Evolutionary conservation across 2,329 filamentous ascomycete species (phyloP).

Genomic region (Ceratocystis papillata): DNA sequence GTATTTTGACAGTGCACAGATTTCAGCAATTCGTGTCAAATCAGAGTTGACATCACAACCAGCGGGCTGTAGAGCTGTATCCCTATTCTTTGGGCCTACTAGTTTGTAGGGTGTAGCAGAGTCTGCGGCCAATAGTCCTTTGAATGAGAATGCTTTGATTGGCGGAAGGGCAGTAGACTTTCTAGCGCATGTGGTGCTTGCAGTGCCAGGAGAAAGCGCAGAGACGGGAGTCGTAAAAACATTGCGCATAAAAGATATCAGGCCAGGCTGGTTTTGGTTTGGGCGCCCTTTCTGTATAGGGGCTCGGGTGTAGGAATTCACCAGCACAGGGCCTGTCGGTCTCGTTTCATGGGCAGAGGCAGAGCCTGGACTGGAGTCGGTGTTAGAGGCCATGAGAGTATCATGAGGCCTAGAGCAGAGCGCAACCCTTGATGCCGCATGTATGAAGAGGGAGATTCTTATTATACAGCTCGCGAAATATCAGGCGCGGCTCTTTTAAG

Average conservation of each 20-base stretch:
- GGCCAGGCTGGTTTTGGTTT: neutral
- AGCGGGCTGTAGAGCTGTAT: conserved; percentile 33
- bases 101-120: neutral
- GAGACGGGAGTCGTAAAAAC: neutral
- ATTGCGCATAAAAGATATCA: conserved; percentile 4
- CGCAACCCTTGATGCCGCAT: neutral
- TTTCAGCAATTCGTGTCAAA: conserved; percentile 45
- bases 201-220: neutral
- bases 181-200: neutral
- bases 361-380: neutral
- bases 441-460: neutral
- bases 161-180: conserved; percentile 39
- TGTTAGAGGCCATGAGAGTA: neutral
- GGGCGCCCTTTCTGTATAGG: conserved; percentile 21
- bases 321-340: conserved; percentile 6
- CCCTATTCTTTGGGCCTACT: neutral
- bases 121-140: conserved; percentile 45
- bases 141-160: conserved; percentile 54
- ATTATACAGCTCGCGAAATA: neutral
- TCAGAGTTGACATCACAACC: neutral
- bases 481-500: neutral
- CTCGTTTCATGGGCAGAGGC: neutral
- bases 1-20: conserved; percentile 54
- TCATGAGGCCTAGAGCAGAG: neutral
- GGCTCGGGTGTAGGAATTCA: conserved; percentile 24